phyloP scores from a whole-genome alignment of 164 flowering plant species.

The Macadamia tetraphylla region DNA sequence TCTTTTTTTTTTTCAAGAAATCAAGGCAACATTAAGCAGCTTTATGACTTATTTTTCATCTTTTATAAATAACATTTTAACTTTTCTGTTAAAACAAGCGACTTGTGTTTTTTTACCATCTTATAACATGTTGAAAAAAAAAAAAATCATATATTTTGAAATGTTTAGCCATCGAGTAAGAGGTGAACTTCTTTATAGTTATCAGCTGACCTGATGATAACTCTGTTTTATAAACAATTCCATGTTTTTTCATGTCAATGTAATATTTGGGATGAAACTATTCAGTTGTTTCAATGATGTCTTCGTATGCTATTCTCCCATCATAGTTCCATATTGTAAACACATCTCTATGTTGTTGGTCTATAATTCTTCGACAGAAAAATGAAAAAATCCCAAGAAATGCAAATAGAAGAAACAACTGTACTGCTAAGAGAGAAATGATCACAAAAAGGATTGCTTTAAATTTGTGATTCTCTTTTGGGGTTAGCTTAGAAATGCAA shows the following conservation, averaged over 20 bases:
- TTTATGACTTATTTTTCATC: too few relatives aligned
- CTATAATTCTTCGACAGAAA: not conserved
- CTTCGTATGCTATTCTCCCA: not conserved
- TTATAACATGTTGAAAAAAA: too few relatives aligned
- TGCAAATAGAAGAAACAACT: not conserved
- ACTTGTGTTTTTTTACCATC: too few relatives aligned
- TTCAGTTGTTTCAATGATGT: slow-evolving; percentile 5
- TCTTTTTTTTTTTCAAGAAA: too few relatives aligned
- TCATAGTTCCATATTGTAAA: slow-evolving; percentile 2
- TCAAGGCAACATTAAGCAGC: too few relatives aligned
- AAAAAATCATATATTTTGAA: too few relatives aligned
- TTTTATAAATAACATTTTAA: too few relatives aligned
- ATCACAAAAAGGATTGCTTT: not conserved
- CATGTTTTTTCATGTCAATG: slow-evolving; percentile 10
- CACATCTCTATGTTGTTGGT: not conserved
- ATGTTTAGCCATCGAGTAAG: not conserved
- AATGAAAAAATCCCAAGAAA: not conserved
- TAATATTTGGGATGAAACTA: slow-evolving; percentile 3
- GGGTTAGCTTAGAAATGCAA: not conserved
- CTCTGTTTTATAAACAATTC: slow-evolving; percentile 9
- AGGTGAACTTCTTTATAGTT: slow-evolving; percentile 11
- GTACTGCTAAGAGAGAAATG: not conserved
- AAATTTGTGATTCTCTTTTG: not conserved
- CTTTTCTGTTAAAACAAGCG: too few relatives aligned
- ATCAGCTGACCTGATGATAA: slow-evolving; percentile 1